Percentiles rank a stretch among this genome's conserved stretches.
Evolutionary conservation across 345 rosid species (phyloP).

Genomic region (Luvunga scandens): DNA sequence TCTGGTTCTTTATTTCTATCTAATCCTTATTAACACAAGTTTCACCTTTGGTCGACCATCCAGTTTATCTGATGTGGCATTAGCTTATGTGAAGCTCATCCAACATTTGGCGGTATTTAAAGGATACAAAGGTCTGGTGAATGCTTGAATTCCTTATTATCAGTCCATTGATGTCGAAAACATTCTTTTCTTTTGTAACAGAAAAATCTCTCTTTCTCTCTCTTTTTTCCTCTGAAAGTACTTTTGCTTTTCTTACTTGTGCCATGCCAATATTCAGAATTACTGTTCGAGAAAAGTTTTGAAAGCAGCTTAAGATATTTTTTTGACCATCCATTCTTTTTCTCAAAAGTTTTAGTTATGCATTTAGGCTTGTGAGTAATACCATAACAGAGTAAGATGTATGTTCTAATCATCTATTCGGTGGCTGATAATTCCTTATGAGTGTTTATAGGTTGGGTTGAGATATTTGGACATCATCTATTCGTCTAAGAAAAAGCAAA

Average conservation of each 20-base stretch:
- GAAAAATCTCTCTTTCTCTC: background rate
- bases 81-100: conserved; percentile 86
- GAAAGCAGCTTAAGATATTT: background rate
- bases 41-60: conserved; percentile 21
- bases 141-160: conserved; percentile 15
- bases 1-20: background rate
- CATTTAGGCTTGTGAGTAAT: background rate
- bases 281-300: background rate
- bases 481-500: background rate
- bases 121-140: conserved; percentile 81
- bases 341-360: background rate
- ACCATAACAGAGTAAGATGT: too few species aligned
- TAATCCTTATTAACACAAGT: conserved; percentile 4
- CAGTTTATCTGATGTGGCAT: conserved; percentile 86
- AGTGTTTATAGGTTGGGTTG: background rate
- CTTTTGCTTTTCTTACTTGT: background rate
- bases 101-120: conserved; percentile 79
- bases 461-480: background rate
- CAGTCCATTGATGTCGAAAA: conserved; percentile 1
- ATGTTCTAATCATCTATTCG: too few species aligned
- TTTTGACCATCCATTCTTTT: background rate
- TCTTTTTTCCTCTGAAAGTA: background rate
- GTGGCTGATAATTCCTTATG: too few species aligned
- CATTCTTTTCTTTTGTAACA: background rate
- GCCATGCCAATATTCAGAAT: background rate